Conservation (phyloP, 495 filamentous ascomycete genomes). For the Hyaloscypha bicolor region DNA sequence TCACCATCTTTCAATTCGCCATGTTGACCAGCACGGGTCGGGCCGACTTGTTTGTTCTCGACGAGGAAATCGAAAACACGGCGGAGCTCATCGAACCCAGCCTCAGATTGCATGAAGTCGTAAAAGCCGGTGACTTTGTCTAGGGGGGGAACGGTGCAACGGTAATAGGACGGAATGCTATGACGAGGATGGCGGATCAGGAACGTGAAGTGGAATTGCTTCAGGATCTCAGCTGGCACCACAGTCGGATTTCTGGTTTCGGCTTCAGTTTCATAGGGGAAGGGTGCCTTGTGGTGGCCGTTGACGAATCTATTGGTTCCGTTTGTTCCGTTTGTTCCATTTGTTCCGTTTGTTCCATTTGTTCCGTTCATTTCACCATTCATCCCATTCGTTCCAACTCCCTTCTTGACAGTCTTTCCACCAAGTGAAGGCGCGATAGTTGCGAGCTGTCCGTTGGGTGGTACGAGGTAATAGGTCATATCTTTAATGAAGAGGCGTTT, state of each 20-base stretch:
- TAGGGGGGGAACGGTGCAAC: slow-evolving; percentile 92
- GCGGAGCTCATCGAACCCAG: slow-evolving; percentile 87
- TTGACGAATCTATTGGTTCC: slow-evolving; percentile 28
- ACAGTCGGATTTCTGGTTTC: slow-evolving; percentile 80
- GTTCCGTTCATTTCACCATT: slow-evolving; percentile 36
- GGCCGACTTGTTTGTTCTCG: slow-evolving; percentile 62
- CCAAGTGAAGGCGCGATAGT: slow-evolving; percentile 75
- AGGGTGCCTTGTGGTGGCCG: slow-evolving; percentile 41
- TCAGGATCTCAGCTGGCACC: slow-evolving; percentile 67
- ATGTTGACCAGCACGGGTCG: slow-evolving; percentile 53
- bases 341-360: slow-evolving; percentile 34
- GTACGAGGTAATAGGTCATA: slow-evolving; percentile 86
- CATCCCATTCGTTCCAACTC: slow-evolving; percentile 54
- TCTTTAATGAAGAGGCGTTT: slow-evolving; percentile 98
- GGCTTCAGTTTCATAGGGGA: slow-evolving; percentile 57
- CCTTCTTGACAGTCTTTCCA: slow-evolving; percentile 47
- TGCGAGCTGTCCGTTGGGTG: slow-evolving; percentile 67
- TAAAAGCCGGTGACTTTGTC: slow-evolving; percentile 80
- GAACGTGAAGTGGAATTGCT: slow-evolving; percentile 91
- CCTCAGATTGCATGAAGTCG: slow-evolving; percentile 81
- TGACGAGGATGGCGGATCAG: slow-evolving; percentile 89
- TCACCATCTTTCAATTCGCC: slow-evolving; percentile 34
- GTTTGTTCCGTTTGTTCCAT: slow-evolving; percentile 35
- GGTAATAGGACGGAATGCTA: slow-evolving; percentile 90
- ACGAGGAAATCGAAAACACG: slow-evolving; percentile 82